Conservation (phyloP, 2,329 filamentous ascomycete species). For the Xylariaceae sp. region DNA sequence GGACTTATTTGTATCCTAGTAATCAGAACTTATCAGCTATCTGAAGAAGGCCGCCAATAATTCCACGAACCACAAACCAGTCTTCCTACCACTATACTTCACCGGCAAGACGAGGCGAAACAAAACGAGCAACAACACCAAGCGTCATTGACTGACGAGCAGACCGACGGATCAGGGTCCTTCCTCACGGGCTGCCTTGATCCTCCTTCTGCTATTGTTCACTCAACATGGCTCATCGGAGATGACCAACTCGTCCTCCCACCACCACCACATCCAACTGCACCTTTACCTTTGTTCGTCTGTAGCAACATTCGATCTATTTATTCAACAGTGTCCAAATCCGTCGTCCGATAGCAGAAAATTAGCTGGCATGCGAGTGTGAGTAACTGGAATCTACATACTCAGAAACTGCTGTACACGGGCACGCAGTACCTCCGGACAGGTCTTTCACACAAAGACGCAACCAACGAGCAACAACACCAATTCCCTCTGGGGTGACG, state of each 20-base stretch:
- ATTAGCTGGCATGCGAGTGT: constrained; percentile 5
- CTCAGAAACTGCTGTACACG: neutral
- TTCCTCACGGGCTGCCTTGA: constrained; percentile 18
- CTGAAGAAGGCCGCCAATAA: neutral
- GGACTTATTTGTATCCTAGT: neutral
- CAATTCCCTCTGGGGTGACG: neutral
- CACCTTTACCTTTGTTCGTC: constrained; percentile 13
- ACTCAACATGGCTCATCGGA: constrained; percentile 37
- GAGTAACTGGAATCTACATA: neutral
- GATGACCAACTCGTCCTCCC: constrained; percentile 30
- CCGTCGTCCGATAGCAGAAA: constrained; percentile 3
- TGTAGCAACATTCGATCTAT: constrained; percentile 23
- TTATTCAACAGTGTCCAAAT: constrained; percentile 3
- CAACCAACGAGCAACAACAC: constrained; percentile 10
- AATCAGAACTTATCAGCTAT: constrained; percentile 1
- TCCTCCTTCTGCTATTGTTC: constrained; percentile 12
- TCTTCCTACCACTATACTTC: neutral
- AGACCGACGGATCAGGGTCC: constrained; percentile 8
- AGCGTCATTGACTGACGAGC: neutral
- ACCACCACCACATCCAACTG: constrained; percentile 12
- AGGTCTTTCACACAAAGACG: constrained; percentile 10
- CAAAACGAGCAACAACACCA: constrained; percentile 15
- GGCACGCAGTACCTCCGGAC: constrained; percentile 1
- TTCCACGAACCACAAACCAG: neutral
- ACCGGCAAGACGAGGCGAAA: neutral